Evolutionary conservation across 2,329 filamentous ascomycete genomes (phyloP), one percentile per base, ranked within the genome.

Genomic region (Teratosphaeria gauchensis): DNA sequence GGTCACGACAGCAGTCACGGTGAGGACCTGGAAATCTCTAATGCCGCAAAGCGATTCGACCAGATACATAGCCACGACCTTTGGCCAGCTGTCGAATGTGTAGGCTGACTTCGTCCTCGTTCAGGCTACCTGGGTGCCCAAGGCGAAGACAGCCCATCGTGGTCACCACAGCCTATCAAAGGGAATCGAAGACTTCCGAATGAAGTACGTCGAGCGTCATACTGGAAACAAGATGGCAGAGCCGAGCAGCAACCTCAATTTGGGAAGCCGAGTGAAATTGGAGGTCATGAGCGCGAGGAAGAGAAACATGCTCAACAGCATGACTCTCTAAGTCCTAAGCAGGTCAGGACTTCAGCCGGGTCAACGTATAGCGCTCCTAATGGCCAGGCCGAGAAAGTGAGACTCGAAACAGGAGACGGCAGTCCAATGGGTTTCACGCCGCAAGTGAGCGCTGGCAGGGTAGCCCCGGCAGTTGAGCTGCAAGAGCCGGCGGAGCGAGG

Each of bases 151-250:
- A 21, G 42, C 19, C 42, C 33, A 30, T 14, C 19, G 1, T 59
- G 58, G 60, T 60, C 60, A 28, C 60, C 58, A 4, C 55, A 51
- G 9, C 60, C 60, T 21, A 58, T 60, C 21, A 30, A 35, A 28
- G 48, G 51, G 8, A 38, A 56, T 48, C 52, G 35, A 3, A 54
- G 58, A 32, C 51, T 58, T 3, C 30, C 55, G 3, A n/a, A 51
- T 31, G 58, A 59, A 28, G 46, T 32, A 19, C 53, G 53, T 14
- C 53, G 42, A 33, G 55, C 55, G 9, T 58, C 53, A 8, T 58
- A 33, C 21, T 59, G 55, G 58, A 56, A 28, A 7, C 28, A 33
- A 4, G 28, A 16, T n/a, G 52, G 52, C 19, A 54, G 32, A 14
- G 33, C 28, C 11, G 19, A 56, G 7, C 12, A 52, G 35, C 21